Conservation (phyloP, 2,329 filamentous ascomycete species). For the Diaporthe australafricana region DNA sequence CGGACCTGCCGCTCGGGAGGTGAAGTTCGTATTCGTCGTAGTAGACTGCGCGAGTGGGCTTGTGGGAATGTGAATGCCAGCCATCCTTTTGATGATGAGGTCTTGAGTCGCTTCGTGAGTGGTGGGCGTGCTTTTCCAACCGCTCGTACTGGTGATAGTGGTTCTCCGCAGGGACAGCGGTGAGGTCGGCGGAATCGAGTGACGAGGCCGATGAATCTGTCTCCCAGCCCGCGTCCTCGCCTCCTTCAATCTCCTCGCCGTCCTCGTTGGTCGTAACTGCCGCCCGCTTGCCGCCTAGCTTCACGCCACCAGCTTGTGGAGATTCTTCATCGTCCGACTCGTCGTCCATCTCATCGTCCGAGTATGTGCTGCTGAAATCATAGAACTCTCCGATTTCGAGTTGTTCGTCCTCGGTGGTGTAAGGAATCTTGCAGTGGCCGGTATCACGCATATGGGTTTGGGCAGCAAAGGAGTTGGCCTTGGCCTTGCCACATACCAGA, state of each 20-base stretch:
- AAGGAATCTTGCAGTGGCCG: slow-evolving; percentile 96
- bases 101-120: slow-evolving; percentile 77
- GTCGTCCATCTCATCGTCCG: slow-evolving; percentile 77
- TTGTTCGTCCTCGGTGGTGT: slow-evolving; percentile 87
- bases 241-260: slow-evolving; percentile 64
- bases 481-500: slow-evolving; percentile 86
- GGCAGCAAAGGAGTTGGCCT: slow-evolving; percentile 81
- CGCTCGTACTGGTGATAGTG: slow-evolving; percentile 78
- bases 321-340: slow-evolving; percentile 69
- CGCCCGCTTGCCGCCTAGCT: slow-evolving; percentile 72
- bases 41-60: slow-evolving; percentile 80
- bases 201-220: slow-evolving; percentile 93
- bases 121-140: slow-evolving; percentile 79
- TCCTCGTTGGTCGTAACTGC: slow-evolving; percentile 62
- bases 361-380: slow-evolving; percentile 96
- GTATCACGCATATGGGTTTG: slow-evolving; percentile 99
- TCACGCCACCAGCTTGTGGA: slow-evolving; percentile 71
- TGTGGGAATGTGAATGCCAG: slow-evolving; percentile 86
- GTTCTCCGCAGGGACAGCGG: slow-evolving; percentile 80
- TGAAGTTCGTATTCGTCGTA: slow-evolving; percentile 95
- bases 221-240: slow-evolving; percentile 87
- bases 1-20: slow-evolving; percentile 87
- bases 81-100: slow-evolving; percentile 81
- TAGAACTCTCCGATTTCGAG: slow-evolving; percentile 96
- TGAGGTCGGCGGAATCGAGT: slow-evolving; percentile 85